phyloP scores from a whole-genome alignment of 2,329 filamentous ascomycete species.

The Dactylonectria estremocensis region DNA sequence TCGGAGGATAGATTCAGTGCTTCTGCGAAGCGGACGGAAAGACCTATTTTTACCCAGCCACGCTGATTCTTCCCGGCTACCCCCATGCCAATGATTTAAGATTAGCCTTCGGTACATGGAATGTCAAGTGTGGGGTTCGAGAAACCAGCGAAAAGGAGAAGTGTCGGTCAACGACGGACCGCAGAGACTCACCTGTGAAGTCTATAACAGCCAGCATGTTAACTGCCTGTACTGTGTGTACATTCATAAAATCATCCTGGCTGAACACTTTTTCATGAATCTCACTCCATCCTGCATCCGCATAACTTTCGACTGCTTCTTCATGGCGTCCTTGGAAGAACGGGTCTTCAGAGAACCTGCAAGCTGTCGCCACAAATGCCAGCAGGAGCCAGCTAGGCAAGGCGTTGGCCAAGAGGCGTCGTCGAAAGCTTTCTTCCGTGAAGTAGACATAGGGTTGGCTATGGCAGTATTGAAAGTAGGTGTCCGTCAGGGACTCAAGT shows the following conservation, averaged over 20 bases:
- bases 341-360: conserved; percentile 3
- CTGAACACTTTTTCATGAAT: conserved; percentile 1
- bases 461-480: conserved; percentile 4
- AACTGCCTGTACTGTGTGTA: conserved; percentile 2
- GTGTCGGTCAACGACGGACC: not conserved
- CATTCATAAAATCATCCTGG: conserved; percentile 6
- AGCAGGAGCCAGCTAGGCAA: conserved; percentile 6
- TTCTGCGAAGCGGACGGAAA: conserved; percentile 10
- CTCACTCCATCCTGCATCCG: not conserved
- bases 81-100: not conserved
- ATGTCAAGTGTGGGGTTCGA: not conserved
- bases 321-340: conserved; percentile 5
- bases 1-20: conserved; percentile 4
- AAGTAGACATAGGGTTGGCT: conserved; percentile 8
- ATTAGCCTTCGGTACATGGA: not conserved
- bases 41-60: conserved; percentile 7
- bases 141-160: not conserved
- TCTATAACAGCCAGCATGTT: conserved; percentile 6
- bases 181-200: conserved; percentile 3
- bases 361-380: conserved; percentile 6
- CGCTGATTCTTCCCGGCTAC: conserved; percentile 2
- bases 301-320: conserved; percentile 2
- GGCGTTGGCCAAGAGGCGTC: conserved; percentile 1
- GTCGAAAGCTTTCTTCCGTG: conserved; percentile 1
- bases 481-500: conserved; percentile 3